Evolutionary conservation across 1,284 basidiomycete genomes (phyloP).

Genomic region (Austroboletus novae-zelandiae): DNA sequence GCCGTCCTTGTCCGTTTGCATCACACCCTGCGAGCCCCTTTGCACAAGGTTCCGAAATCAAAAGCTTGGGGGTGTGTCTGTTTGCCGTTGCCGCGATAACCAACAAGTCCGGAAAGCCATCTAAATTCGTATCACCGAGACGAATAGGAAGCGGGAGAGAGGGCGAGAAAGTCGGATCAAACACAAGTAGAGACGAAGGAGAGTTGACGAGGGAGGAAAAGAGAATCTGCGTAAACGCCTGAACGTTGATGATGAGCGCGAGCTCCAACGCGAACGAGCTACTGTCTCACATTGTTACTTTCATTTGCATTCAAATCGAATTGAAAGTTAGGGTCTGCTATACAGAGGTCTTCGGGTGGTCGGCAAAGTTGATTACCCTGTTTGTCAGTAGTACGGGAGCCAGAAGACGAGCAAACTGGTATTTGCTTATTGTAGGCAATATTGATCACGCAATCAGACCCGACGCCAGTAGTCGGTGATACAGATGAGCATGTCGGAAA

Average conservation of each 20-base stretch:
- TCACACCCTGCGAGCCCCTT: constrained; percentile 55
- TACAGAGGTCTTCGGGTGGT: constrained; percentile 78
- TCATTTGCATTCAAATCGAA: constrained; percentile 64
- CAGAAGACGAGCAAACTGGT: constrained; percentile 66
- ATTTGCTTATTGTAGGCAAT: constrained; percentile 95
- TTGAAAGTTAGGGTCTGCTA: constrained; percentile 75
- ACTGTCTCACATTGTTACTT: constrained; percentile 54
- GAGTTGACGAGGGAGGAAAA: constrained; percentile 56
- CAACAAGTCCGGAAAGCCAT: constrained; percentile 93
- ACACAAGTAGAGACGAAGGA: constrained; percentile 61
- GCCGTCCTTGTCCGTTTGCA: constrained; percentile 43
- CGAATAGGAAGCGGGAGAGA: constrained; percentile 76
- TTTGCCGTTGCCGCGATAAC: constrained; percentile 52
- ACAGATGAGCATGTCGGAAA: constrained; percentile 81
- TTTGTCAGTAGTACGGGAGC: constrained; percentile 43
- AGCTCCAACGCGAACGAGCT: neutral
- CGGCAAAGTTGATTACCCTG: constrained; percentile 66
- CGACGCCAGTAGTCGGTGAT: constrained; percentile 66
- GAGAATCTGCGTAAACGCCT: constrained; percentile 71
- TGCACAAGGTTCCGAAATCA: constrained; percentile 73
- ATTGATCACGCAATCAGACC: constrained; percentile 79
- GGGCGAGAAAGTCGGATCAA: constrained; percentile 61
- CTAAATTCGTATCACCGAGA: constrained; percentile 89
- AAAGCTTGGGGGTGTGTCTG: constrained; percentile 61
- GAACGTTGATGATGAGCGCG: constrained; percentile 1